phyloP scores from a whole-genome alignment of 1,284 basidiomycete genomes.

The Cerrena zonata region DNA sequence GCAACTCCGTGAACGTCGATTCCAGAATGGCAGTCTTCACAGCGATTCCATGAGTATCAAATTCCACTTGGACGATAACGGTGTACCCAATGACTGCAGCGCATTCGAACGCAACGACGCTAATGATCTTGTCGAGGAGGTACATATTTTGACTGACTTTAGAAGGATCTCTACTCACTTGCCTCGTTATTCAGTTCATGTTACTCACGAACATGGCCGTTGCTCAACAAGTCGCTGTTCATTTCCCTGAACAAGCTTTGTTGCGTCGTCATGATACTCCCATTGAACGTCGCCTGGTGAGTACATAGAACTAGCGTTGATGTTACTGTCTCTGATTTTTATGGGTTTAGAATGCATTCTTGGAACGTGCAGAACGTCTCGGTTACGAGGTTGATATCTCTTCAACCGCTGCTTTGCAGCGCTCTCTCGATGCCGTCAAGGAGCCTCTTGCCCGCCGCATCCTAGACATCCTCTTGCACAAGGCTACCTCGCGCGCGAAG shows the following conservation, averaged over 20 bases:
- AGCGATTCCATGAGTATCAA: slow-evolving; percentile 69
- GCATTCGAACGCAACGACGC: slow-evolving; percentile 66
- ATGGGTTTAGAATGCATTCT: slow-evolving; percentile 59
- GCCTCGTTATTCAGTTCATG: slow-evolving; percentile 77
- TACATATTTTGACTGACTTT: slow-evolving; percentile 27
- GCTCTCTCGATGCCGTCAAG: slow-evolving; percentile 69
- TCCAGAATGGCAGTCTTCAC: slow-evolving; percentile 77
- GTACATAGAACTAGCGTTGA: slow-evolving; percentile 20
- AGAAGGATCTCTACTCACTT: slow-evolving; percentile 1
- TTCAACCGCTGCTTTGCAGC: slow-evolving; percentile 79
- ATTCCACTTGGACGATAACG: slow-evolving; percentile 79
- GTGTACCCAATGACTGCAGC: slow-evolving; percentile 78
- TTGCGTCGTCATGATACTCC: slow-evolving; percentile 91
- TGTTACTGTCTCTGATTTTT: slow-evolving; percentile 7
- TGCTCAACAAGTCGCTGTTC: slow-evolving; percentile 87
- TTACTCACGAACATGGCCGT: slow-evolving; percentile 85
- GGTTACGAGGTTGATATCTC: slow-evolving; percentile 81
- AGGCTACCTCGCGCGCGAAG: slow-evolving; percentile 87
- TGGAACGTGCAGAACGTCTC: slow-evolving; percentile 74
- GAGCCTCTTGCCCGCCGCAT: slow-evolving; percentile 71
- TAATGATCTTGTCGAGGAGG: slow-evolving; percentile 85
- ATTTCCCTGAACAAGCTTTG: slow-evolving; percentile 91
- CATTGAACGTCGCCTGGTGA: slow-evolving; percentile 80
- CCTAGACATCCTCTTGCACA: slow-evolving; percentile 78
- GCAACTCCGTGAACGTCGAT: slow-evolving; percentile 70